These are phyloP conservation scores for Russula ochroleuca DNA, from an alignment of 768 basidiomycete species.

Conservation along the genomic window DNA sequence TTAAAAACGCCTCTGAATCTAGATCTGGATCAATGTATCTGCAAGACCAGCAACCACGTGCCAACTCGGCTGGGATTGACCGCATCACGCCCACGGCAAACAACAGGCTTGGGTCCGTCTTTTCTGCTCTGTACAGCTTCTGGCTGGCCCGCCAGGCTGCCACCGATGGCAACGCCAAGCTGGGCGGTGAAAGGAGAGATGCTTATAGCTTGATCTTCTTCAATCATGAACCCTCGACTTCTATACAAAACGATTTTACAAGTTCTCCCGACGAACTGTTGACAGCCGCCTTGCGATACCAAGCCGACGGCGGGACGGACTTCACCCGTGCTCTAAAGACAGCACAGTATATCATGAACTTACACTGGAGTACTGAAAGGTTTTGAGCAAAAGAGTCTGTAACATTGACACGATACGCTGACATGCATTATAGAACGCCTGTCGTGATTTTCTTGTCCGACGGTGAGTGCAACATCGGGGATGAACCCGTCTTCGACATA, in stretches of 20 bases:
- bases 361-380: constrained; percentile 51
- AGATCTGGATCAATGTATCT: constrained; percentile 52
- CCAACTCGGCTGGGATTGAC: constrained; percentile 39
- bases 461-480: constrained; percentile 44
- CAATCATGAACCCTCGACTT: constrained; percentile 30
- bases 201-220: constrained; percentile 58
- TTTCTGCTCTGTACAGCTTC: constrained; percentile 51
- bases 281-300: constrained; percentile 36
- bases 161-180: constrained; percentile 29
- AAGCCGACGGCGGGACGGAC: constrained; percentile 40
- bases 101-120: constrained; percentile 55
- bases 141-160: constrained; percentile 52
- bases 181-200: constrained; percentile 40
- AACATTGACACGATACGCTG: constrained; percentile 8
- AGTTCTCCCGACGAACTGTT: constrained; percentile 46
- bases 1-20: constrained; percentile 1
- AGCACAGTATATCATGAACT: constrained; percentile 41
- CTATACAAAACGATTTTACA: constrained; percentile 44
- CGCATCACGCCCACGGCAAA: constrained; percentile 39
- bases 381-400: background rate
- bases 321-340: constrained; percentile 41
- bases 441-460: constrained; percentile 57
- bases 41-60: constrained; percentile 43
- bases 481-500: constrained; percentile 41
- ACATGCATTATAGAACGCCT: constrained; percentile 42